These are phyloP conservation scores for Garcia nutans DNA, from an alignment of 345 rosid genomes.

Conservation along the genomic window DNA sequence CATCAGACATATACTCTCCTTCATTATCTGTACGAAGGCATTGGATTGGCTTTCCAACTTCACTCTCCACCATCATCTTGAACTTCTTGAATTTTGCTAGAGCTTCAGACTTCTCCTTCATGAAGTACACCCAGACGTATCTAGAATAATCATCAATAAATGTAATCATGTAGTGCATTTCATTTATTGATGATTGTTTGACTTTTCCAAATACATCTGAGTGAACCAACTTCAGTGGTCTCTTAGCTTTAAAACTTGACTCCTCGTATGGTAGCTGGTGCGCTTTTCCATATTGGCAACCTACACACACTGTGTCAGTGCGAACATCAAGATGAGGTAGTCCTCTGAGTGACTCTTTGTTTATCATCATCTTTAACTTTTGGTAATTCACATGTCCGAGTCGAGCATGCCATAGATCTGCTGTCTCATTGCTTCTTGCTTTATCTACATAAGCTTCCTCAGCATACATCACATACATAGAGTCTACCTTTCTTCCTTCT, in stretches of 20 bases:
- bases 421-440: neutral
- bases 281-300: neutral
- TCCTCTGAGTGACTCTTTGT: neutral
- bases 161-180: no score
- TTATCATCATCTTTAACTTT: neutral
- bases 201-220: neutral
- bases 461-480: neutral
- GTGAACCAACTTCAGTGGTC: neutral
- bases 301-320: neutral
- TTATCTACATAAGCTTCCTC: neutral
- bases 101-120: no score
- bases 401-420: neutral
- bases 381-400: neutral
- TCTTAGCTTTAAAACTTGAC: neutral
- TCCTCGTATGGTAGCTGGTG: neutral
- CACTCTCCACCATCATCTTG: no score
- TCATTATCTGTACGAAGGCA: no score
- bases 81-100: no score
- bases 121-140: no score
- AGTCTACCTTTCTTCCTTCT: neutral
- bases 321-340: neutral
- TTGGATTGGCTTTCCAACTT: no score
- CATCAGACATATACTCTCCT: no score
- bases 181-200: neutral
- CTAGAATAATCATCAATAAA: no score